phyloP scores from a whole-genome alignment of 2,329 filamentous ascomycete species.

The Fusarium sp. region DNA sequence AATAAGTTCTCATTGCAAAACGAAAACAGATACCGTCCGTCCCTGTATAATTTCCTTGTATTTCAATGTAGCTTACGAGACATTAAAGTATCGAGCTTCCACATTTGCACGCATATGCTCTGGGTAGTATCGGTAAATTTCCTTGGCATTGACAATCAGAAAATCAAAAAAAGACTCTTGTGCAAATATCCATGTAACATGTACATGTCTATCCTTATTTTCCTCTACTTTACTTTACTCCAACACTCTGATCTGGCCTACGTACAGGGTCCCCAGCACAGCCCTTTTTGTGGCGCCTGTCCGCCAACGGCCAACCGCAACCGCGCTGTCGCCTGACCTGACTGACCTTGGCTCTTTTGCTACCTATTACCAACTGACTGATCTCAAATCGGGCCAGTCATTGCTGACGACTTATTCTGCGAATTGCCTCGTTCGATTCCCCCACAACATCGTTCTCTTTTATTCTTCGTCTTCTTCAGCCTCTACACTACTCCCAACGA shows the following conservation, averaged over 20 bases:
- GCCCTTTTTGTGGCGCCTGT: constrained; percentile 27
- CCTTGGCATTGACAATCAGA: too few relatives aligned
- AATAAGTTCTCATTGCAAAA: constrained; percentile 1
- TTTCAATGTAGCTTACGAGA: constrained; percentile 13
- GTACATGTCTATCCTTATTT: constrained; percentile 25
- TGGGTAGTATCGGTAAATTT: too few relatives aligned
- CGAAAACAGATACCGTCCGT: constrained; percentile 18
- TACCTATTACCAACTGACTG: constrained; percentile 10
- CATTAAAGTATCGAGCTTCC: constrained; percentile 1
- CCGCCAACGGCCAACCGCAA: constrained; percentile 34
- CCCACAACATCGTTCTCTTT: constrained; percentile 7
- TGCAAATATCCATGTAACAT: too few relatives aligned
- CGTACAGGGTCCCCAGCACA: constrained; percentile 6
- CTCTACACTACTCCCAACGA: not conserved
- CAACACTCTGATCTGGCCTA: constrained; percentile 22
- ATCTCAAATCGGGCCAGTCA: constrained; percentile 35
- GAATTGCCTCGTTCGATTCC: constrained; percentile 42
- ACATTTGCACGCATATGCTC: constrained; percentile 33
- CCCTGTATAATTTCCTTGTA: constrained; percentile 20
- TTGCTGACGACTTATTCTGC: constrained; percentile 40
- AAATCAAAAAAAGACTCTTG: too few relatives aligned
- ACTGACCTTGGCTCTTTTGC: constrained; percentile 7
- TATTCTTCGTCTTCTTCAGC: not conserved
- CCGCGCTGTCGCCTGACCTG: constrained; percentile 42
- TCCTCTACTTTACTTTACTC: constrained; percentile 15